phyloP scores from a whole-genome alignment of 345 rosid species.

The Bruguiera parviflora region DNA sequence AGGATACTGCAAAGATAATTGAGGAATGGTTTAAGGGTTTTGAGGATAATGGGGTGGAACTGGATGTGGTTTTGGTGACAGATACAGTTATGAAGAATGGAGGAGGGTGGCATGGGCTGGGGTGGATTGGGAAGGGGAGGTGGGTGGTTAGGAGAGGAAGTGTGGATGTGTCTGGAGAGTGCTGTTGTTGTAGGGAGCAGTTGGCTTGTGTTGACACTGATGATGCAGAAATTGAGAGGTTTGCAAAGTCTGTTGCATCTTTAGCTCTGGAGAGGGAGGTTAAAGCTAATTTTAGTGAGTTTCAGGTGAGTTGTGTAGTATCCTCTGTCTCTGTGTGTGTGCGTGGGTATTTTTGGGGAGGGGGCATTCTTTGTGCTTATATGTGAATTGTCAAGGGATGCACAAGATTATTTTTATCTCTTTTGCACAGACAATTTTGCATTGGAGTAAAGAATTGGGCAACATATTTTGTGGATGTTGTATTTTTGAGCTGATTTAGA shows the following conservation, averaged over 20 bases:
- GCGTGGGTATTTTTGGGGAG: too few species aligned
- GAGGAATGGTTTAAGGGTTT: slow-evolving; percentile 60
- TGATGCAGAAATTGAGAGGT: slow-evolving; percentile 59
- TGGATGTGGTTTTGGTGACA: slow-evolving; percentile 35
- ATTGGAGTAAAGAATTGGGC: too few species aligned
- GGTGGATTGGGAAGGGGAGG: slow-evolving; percentile 80
- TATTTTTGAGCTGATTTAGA: background rate
- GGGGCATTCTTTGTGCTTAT: too few species aligned
- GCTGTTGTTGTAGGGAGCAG: slow-evolving; percentile 59
- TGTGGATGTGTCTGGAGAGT: slow-evolving; percentile 47
- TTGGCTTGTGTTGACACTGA: slow-evolving; percentile 71
- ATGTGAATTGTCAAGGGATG: too few species aligned
- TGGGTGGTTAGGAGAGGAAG: slow-evolving; percentile 59
- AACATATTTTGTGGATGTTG: background rate
- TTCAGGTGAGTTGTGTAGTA: slow-evolving; percentile 50
- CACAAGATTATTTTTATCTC: too few species aligned
- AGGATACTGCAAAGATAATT: slow-evolving; percentile 49
- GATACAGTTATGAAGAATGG: slow-evolving; percentile 57
- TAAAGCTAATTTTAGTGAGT: slow-evolving; percentile 66
- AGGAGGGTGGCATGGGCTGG: slow-evolving; percentile 93
- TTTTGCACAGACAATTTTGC: too few species aligned
- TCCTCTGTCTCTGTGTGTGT: too few species aligned
- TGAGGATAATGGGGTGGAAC: slow-evolving; percentile 29
- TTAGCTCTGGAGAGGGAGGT: slow-evolving; percentile 85
- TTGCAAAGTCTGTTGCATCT: slow-evolving; percentile 57